Base-by-base conservation (phyloP, 345 rosid species). In the Lepidium didymum region DNA sequence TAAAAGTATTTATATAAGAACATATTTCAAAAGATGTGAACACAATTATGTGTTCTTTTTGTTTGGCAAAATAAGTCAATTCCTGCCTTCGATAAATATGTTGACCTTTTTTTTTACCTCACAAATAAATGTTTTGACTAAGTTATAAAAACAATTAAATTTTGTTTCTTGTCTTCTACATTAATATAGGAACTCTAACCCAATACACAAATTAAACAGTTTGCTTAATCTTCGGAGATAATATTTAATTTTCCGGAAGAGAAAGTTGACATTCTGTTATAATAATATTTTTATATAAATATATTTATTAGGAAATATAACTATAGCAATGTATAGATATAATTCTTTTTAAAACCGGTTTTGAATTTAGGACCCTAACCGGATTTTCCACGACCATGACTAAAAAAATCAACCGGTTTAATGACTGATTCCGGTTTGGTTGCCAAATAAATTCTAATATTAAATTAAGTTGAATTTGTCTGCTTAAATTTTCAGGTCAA, bases 131-230 rank as follows among this genome's bases (percentile, higher is more conserved):
- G 6, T 27, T 27, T 27, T 27, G 31, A 27, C 31, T 4, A 27
- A 27, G 31, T 27, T 27, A 27, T 27, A 27, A 27, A 27, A n/a
- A n/a, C n/a, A 12, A 7, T 16, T 27, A 34, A 62, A 45, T 44
- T 63, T 0, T 36, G 34, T 72, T 63, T 45, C 75, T 72, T 63
- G 69, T 54, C 75, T 63, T 63, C 7, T 55, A 54, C 75, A 71
- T 62, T 12, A 34, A 54, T 41, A 15, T 12, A 71, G 34, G 37
- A 44, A 38, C 29, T 14, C 19, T 54, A 53, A 44, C 51, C 19
- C 9, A 51, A 6, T 40, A 51, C 31, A 60, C 14, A 33, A 35
- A 10, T 33, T 52, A 52, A 52, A 27, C 8, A 2, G 8, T 35
- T 43, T 44, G 42, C 56, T 46, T 63, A 44, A 71, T 62, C 54